Conservation (phyloP, 192 early-diverging fungal species). For the Piromyces finnis region DNA sequence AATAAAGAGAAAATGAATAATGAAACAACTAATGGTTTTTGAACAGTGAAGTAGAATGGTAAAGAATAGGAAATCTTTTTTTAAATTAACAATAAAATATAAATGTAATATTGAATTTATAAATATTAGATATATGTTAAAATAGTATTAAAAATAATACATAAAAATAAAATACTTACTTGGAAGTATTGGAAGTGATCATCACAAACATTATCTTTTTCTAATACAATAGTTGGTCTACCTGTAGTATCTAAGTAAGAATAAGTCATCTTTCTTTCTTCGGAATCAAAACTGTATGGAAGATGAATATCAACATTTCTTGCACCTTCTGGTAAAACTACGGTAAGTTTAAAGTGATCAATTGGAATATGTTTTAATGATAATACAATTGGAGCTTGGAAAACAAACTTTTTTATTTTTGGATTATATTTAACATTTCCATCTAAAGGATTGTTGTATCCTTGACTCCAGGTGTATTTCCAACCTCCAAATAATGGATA, state of each 20-base stretch:
- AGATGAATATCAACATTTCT: slow-evolving; percentile 47
- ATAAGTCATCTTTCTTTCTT: slow-evolving; percentile 26
- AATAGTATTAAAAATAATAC: slow-evolving; percentile 1
- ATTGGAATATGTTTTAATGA: slow-evolving; percentile 41
- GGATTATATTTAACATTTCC: slow-evolving; percentile 37
- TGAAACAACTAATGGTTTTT: slow-evolving; percentile 21
- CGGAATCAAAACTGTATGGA: slow-evolving; percentile 39
- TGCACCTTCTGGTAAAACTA: slow-evolving; percentile 87
- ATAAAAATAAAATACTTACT: slow-evolving; percentile 2
- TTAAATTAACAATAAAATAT: neutral
- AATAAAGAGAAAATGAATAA: slow-evolving; percentile 13
- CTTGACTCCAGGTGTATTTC: slow-evolving; percentile 90
- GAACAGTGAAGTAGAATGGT: slow-evolving; percentile 6
- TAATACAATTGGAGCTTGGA: slow-evolving; percentile 54
- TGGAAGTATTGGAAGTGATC: slow-evolving; percentile 22
- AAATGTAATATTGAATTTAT: no score
- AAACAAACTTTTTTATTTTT: slow-evolving; percentile 22
- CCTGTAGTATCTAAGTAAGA: slow-evolving; percentile 86
- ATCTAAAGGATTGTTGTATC: slow-evolving; percentile 60
- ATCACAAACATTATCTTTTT: slow-evolving; percentile 52
- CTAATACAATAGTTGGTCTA: slow-evolving; percentile 56
- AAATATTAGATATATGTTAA: no score
- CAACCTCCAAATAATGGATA: slow-evolving; percentile 94
- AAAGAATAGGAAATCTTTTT: slow-evolving; percentile 21
- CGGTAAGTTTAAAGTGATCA: slow-evolving; percentile 39